These are phyloP conservation scores for Penicillium silybi DNA, from an alignment of 495 filamentous ascomycete genomes.

Conservation along the genomic window DNA sequence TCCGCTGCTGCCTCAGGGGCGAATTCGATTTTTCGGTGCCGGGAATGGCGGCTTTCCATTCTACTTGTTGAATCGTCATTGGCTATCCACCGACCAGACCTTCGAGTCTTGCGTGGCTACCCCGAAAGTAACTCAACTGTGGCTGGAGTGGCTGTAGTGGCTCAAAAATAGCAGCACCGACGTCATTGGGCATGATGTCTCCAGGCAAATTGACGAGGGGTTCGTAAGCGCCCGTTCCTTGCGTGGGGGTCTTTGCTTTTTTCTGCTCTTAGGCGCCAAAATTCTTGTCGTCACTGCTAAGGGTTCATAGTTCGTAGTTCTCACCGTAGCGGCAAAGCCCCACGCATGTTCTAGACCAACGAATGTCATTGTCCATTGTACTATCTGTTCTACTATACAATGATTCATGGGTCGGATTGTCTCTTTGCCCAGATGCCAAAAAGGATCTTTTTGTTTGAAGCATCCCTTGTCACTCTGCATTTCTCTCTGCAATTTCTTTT, in stretches of 20 bases:
- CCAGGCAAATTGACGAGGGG: background rate
- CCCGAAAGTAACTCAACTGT: conserved; percentile 4
- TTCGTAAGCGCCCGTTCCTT: conserved; percentile 1
- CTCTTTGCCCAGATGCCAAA: too few relatives aligned
- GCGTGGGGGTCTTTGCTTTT: conserved; percentile 1
- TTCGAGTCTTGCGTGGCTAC: background rate
- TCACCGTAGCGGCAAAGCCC: too few relatives aligned
- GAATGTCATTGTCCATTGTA: too few relatives aligned
- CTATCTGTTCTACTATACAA: too few relatives aligned
- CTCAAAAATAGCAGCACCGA: conserved; percentile 27
- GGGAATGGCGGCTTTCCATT: background rate
- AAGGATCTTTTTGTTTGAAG: too few relatives aligned
- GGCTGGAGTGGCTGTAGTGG: conserved; percentile 13
- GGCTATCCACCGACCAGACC: background rate
- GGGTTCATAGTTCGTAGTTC: too few relatives aligned
- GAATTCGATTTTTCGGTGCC: background rate
- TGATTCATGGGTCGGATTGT: too few relatives aligned
- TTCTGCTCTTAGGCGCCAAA: background rate
- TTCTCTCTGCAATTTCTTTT: background rate
- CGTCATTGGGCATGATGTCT: conserved; percentile 26
- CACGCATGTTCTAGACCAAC: too few relatives aligned
- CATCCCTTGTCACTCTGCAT: background rate
- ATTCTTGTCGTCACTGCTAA: too few relatives aligned
- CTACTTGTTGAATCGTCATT: background rate
- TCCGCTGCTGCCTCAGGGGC: conserved; percentile 23